Percentiles rank a stretch among this genome's conserved stretches.
Evolutionary conservation across 108 stramenopile species (phyloP).

Genomic region (Nitzschia sp.): DNA sequence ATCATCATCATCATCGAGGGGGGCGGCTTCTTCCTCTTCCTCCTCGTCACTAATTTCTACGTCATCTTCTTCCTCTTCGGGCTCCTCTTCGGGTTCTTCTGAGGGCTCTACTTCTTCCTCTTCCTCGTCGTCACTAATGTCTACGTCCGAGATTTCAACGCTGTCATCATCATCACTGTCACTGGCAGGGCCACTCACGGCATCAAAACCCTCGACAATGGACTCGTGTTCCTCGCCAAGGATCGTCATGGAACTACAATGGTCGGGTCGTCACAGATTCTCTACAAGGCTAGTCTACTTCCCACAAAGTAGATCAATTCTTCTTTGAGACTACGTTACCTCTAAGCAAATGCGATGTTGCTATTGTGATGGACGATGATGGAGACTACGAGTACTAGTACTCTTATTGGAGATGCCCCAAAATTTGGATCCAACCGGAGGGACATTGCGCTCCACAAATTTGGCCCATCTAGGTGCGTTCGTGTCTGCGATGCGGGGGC

Average conservation of each 20-base stretch:
- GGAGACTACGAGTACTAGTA: too few species aligned
- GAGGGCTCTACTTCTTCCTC: neutral
- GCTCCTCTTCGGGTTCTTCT: neutral
- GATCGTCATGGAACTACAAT: neutral
- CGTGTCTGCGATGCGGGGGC: too few species aligned
- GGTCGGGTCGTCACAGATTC: too few species aligned
- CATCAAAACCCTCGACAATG: neutral
- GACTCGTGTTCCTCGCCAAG: neutral
- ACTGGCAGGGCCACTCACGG: too few species aligned
- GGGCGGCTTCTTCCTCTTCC: slow-evolving; percentile 8
- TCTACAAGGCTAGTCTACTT: too few species aligned
- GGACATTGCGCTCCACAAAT: neutral
- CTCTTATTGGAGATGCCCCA: too few species aligned
- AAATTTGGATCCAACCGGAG: too few species aligned
- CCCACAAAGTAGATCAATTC: too few species aligned
- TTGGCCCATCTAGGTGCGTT: neutral
- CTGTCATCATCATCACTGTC: slow-evolving; percentile 32
- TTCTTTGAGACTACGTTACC: too few species aligned
- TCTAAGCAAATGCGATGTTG: too few species aligned
- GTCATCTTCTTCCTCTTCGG: neutral
- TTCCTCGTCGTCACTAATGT: slow-evolving; percentile 41
- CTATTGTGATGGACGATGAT: too few species aligned
- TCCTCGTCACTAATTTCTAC: slow-evolving; percentile 16
- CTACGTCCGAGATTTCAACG: slow-evolving; percentile 38
- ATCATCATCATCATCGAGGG: slow-evolving; percentile 17